Conservation (phyloP, 768 basidiomycete genomes). For the Tylopilus balloui region DNA sequence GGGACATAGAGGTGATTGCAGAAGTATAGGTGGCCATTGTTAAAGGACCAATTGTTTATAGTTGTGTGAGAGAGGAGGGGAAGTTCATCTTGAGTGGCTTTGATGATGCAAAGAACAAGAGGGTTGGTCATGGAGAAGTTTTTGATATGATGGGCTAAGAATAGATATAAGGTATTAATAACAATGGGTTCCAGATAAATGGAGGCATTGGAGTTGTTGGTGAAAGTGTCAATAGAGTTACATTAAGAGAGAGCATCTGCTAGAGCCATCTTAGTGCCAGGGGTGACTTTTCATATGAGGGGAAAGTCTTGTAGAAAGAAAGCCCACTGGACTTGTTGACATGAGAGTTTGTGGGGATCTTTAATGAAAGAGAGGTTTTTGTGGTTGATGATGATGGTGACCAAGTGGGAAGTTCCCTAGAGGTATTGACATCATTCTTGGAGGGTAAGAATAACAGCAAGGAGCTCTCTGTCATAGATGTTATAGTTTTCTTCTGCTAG, state of each 20-base stretch:
- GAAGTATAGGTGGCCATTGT: neutral
- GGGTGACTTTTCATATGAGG: neutral
- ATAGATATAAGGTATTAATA: too few relatives aligned
- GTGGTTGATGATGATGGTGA: neutral
- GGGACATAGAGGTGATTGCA: neutral
- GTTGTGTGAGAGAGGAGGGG: too few relatives aligned
- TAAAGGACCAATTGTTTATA: neutral
- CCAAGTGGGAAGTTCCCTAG: neutral
- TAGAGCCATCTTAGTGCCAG: neutral
- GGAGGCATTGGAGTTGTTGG: neutral
- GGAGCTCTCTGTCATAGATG: neutral
- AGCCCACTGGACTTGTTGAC: neutral
- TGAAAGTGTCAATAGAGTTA: neutral
- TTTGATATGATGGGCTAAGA: too few relatives aligned
- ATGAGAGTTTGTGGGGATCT: neutral
- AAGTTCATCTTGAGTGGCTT: too few relatives aligned
- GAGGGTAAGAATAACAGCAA: neutral
- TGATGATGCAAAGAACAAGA: too few relatives aligned
- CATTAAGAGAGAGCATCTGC: neutral
- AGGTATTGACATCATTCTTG: neutral
- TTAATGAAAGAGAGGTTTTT: neutral
- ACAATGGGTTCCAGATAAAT: too few relatives aligned
- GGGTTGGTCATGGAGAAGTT: too few relatives aligned
- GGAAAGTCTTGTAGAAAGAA: neutral
- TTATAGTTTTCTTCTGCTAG: too few relatives aligned